Evolutionary conservation across 352 stramenopile genomes (phyloP).

Genomic region (Elongisporangium anandrum): DNA sequence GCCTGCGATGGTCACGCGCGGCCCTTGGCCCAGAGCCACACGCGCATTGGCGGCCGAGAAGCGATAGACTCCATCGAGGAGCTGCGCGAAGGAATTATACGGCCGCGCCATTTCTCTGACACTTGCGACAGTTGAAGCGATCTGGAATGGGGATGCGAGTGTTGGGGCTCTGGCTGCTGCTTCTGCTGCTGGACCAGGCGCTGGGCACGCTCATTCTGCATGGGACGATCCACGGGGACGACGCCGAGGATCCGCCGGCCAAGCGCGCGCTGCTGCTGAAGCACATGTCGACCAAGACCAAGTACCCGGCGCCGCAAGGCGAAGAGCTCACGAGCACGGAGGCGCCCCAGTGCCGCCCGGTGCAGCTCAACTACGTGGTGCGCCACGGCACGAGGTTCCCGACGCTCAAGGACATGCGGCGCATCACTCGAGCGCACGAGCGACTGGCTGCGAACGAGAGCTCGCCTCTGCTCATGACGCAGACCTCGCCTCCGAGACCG

Average conservation of each 20-base stretch:
- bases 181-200: not conserved
- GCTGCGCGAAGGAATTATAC: constrained; percentile 32
- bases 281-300: constrained; percentile 81
- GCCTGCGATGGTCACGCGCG: constrained; percentile 56
- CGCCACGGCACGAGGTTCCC: constrained; percentile 77
- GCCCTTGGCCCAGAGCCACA: constrained; percentile 6
- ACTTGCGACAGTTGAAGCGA: not conserved
- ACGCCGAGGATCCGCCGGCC: not conserved
- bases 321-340: constrained; percentile 5
- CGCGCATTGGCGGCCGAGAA: constrained; percentile 19
- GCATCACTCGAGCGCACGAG: constrained; percentile 36
- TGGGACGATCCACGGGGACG: not conserved
- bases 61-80: constrained; percentile 39
- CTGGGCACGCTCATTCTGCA: not conserved
- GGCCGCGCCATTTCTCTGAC: constrained; percentile 14
- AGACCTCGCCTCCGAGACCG: not conserved
- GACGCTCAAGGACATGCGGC: constrained; percentile 71
- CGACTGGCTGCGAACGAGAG: constrained; percentile 18
- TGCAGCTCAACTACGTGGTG: constrained; percentile 77
- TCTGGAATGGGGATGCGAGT: not conserved
- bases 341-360: constrained; percentile 23
- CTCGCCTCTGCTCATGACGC: not conserved
- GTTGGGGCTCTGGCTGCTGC: not conserved
- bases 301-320: constrained; percentile 35
- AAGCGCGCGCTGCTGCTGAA: constrained; percentile 27